Percentiles rank a stretch among this genome's conserved stretches.
Evolutionary conservation across 2,329 filamentous ascomycete species (phyloP).

Genomic region (Emmonsiellopsis sp.): DNA sequence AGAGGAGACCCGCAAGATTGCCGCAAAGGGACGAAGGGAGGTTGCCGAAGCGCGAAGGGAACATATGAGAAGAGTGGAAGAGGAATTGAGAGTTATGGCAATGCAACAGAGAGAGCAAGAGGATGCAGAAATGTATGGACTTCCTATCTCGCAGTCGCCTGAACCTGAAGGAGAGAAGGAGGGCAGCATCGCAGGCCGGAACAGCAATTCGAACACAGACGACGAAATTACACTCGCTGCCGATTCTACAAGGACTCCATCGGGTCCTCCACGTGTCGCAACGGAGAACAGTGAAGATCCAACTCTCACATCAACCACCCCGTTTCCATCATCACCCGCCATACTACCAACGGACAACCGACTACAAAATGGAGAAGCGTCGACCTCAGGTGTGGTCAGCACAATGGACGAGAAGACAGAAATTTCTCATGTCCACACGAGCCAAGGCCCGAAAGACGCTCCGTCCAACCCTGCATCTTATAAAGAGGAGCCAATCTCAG

Average conservation of each 20-base stretch:
- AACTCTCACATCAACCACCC: neutral
- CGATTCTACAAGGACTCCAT: constrained; percentile 1
- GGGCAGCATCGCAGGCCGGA: neutral
- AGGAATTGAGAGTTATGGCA: constrained; percentile 11
- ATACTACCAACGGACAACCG: constrained; percentile 11
- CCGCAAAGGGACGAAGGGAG: constrained; percentile 46
- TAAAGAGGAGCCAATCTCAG: constrained; percentile 11
- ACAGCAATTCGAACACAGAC: constrained; percentile 3
- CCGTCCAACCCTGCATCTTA: constrained; percentile 4
- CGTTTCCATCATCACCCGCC: constrained; percentile 7
- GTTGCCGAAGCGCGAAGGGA: constrained; percentile 37
- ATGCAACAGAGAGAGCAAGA: constrained; percentile 9
- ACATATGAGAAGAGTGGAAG: constrained; percentile 27
- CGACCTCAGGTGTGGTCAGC: constrained; percentile 10
- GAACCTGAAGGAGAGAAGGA: constrained; percentile 7
- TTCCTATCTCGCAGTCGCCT: neutral
- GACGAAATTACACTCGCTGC: constrained; percentile 5
- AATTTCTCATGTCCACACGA: neutral
- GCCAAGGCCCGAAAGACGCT: constrained; percentile 4
- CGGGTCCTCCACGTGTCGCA: neutral
- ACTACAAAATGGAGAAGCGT: constrained; percentile 1
- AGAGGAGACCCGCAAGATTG: constrained; percentile 54
- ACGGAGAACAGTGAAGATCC: constrained; percentile 4
- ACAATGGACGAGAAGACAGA: constrained; percentile 12
- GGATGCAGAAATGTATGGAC: constrained; percentile 7